phyloP scores from a whole-genome alignment of 139 green algal species.

The Micromonas commoda region DNA sequence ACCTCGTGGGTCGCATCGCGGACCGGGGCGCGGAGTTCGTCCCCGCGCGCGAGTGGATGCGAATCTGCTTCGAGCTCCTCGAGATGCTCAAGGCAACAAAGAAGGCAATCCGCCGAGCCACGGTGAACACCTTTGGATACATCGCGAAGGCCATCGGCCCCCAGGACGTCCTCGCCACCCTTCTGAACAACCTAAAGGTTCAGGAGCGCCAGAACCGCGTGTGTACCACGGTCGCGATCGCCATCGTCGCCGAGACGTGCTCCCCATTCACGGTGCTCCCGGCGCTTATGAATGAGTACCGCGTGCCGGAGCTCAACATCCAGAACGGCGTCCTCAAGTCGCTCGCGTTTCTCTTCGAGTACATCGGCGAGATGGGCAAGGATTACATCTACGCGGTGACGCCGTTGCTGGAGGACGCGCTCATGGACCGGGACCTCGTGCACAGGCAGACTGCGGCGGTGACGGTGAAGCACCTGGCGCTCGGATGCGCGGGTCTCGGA shows the following conservation, averaged over 20 bases:
- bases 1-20: constrained; percentile 95
- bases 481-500: constrained; percentile 84
- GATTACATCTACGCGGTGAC: constrained; percentile 94
- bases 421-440: constrained; percentile 93
- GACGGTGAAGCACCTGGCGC: constrained; percentile 83
- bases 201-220: constrained; percentile 98
- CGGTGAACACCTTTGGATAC: constrained; percentile 99
- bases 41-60: constrained; percentile 98
- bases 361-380: constrained; percentile 98
- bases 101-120: constrained; percentile 90
- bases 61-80: constrained; percentile 99
- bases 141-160: constrained; percentile 96
- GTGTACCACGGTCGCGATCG: constrained; percentile 98
- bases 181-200: constrained; percentile 99
- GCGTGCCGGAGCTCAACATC: constrained; percentile 93
- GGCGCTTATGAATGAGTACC: constrained; percentile 98
- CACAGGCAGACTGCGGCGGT: constrained; percentile 89
- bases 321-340: constrained; percentile 98
- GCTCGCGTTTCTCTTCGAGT: constrained; percentile 99
- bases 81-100: constrained; percentile 98
- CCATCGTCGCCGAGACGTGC: constrained; percentile 98
- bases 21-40: constrained; percentile 93
- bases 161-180: constrained; percentile 95
- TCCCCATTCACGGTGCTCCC: constrained; percentile 98
- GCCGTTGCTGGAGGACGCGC: constrained; percentile 89